Base-by-base conservation (phyloP, 2,329 filamentous ascomycete species). In the Trichoderma citrinoviride region DNA sequence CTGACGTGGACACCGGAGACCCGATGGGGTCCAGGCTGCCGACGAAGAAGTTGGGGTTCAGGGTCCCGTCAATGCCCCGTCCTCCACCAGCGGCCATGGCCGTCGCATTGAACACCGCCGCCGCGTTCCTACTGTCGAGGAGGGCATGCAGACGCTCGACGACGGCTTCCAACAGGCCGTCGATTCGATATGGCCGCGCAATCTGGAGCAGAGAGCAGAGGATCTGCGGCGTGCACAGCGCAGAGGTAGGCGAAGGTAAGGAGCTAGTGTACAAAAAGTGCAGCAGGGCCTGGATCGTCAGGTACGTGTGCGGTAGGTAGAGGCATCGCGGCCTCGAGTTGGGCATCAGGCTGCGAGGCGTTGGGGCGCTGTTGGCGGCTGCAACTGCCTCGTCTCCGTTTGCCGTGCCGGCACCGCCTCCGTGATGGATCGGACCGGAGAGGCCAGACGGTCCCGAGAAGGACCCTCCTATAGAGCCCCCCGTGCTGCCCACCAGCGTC, bases 61-160 rank as follows among this genome's bases (percentile, higher is more conserved):
- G 77, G 1, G 80, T 82, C 43, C 83, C 91, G 61, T 90, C 88
- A 29, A 94, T 91, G 54, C 91, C 91, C 54, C 93, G 87, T 0
- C 95, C 95, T 27, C 95, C 93, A 12, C 95, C 95, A 1, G 95
- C 95, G 0, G 93, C 95, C 95, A 98, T 98, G 61, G 95, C 95
- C 0, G 94, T 95, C 0, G 95, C 95, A 70, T 99, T 99, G 82
- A 99, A 99, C 0, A 99, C 93, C 6, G 95, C 95, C 0, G 95
- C 95, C 0, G 95, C 94, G 70, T 98, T 99, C 53, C 94, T 86
- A 54, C 92, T 95, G 75, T 99, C 95, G 4, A 99, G 85, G 0
- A 96, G 86, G 33, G 91, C 85, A 73, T 99, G 95, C 0, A 99
- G 83, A 7, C 94, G 87, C 76, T 98, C 93, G 10, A 98, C 92